Percentiles rank a stretch among this genome's conserved stretches.
These are phyloP conservation scores for Orbilia brochopaga DNA, from an alignment of 2,329 filamentous ascomycete species.

Conservation along the genomic window DNA sequence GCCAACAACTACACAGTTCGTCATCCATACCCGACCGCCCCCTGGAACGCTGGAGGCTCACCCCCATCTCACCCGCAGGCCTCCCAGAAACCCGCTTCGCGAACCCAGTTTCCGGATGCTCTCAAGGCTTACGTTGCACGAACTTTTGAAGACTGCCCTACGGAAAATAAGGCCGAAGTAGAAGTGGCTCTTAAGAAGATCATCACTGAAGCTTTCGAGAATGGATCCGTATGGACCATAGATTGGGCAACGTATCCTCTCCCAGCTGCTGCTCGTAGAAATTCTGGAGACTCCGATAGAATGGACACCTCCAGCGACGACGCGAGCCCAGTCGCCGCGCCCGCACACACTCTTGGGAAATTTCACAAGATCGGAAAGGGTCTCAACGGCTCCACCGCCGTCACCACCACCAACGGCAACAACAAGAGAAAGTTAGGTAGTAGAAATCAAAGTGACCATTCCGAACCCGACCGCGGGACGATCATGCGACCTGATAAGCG, in stretches of 20 bases:
- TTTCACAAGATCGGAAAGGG: constrained; percentile 25
- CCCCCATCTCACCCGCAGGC: constrained; percentile 13
- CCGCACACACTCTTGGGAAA: constrained; percentile 4
- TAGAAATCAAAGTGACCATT: constrained; percentile 45
- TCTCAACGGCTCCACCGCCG: too few species aligned
- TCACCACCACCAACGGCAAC: neutral
- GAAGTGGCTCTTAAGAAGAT: constrained; percentile 82
- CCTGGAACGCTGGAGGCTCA: constrained; percentile 18
- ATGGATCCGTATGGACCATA: constrained; percentile 71
- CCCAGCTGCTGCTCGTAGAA: constrained; percentile 58
- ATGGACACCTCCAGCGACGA: constrained; percentile 50
- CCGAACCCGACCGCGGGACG: constrained; percentile 29
- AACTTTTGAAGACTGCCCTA: constrained; percentile 68
- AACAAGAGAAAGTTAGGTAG: constrained; percentile 50
- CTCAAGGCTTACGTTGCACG: constrained; percentile 55
- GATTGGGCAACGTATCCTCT: constrained; percentile 85
- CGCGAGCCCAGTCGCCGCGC: constrained; percentile 9
- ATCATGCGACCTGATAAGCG: constrained; percentile 35
- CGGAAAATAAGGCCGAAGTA: constrained; percentile 67
- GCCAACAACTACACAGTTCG: constrained; percentile 24
- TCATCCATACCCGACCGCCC: constrained; percentile 18
- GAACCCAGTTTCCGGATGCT: constrained; percentile 54
- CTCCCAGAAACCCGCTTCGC: constrained; percentile 13
- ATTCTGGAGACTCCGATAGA: constrained; percentile 19
- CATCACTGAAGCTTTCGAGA: constrained; percentile 81